Base-by-base conservation (phyloP, 164 flowering plant genomes). In the Tetrastigma voinierianum region DNA sequence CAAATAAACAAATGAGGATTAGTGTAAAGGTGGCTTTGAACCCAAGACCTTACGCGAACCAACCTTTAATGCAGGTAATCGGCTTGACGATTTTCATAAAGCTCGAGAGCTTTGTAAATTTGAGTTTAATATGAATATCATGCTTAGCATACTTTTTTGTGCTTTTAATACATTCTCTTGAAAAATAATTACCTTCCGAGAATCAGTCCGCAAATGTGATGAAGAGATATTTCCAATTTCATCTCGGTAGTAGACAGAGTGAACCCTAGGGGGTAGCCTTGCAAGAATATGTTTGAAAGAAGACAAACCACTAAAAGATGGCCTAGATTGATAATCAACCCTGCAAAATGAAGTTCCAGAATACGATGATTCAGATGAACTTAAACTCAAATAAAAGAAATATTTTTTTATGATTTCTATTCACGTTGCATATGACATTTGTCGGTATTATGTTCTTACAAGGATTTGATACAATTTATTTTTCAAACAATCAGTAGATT, bases 231-330 rank as follows among this genome's bases (percentile, higher is more conserved):
- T 96, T 55, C 99, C 99, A 58, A 96, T 96, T 43, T 76, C 84
- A 83, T 96, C 98, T 46, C 99, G 83, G 79, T 96, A 96, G 83
- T 93, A 93, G 44, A 93, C 95, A 67, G 99, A 96, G 68, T 90
- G 93, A 66, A 91, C 96, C 53, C 90, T 81, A 52, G 98, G 99
- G 17, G 99, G 98, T 46, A 96, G 77, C 66, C 78, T 81, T 51
- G 84, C 91, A 59, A 90, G 70, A 46, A 96, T 91, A 78, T 80
- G 72, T 78, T 79, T 90, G 77, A 96, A 93, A 47, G 99, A 96
- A 72, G 94, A 82, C 10, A 64, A 75, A 56, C 98, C 99, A 73
- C 86, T 81, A 46, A 69, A 18, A 54, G 86, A 62, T 69, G 87
- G 85, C 71, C 76, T 85, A 47, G 89, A 78, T 70, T 96, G 99